These are phyloP conservation scores for Podila minutissima DNA, from an alignment of 192 early-diverging fungal genomes.

Conservation along the genomic window DNA sequence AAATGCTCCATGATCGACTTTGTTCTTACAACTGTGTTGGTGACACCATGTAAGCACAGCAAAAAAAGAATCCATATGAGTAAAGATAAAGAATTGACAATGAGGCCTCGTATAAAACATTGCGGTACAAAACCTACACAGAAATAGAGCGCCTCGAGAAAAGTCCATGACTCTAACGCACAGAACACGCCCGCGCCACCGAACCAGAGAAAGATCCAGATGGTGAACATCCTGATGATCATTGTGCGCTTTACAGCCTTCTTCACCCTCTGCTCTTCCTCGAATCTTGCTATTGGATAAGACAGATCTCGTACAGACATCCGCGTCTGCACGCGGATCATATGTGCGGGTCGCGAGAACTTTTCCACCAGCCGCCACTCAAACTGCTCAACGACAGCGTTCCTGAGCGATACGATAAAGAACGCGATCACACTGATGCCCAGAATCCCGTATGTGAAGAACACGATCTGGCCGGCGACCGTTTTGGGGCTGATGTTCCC, in stretches of 20 bases:
- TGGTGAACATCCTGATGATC: constrained; percentile 26
- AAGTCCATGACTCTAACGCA: constrained; percentile 36
- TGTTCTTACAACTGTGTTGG: neutral
- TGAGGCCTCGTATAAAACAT: neutral
- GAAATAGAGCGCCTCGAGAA: constrained; percentile 39
- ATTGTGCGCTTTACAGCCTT: constrained; percentile 27
- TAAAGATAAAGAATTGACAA: too few species aligned
- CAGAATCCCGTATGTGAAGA: constrained; percentile 31
- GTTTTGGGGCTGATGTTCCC: constrained; percentile 36
- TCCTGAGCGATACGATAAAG: constrained; percentile 37
- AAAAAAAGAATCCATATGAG: neutral
- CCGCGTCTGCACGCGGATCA: constrained; percentile 38
- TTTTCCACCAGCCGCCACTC: constrained; percentile 33
- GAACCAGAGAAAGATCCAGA: constrained; percentile 45
- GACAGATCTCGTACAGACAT: constrained; percentile 36
- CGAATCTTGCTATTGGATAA: constrained; percentile 21
- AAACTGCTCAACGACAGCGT: constrained; percentile 42
- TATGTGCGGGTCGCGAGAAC: constrained; percentile 29
- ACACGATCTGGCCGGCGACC: constrained; percentile 16
- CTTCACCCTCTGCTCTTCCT: constrained; percentile 38
- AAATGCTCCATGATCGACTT: too few species aligned
- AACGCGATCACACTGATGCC: constrained; percentile 34
- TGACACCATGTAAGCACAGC: neutral
- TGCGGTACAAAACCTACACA: constrained; percentile 18
- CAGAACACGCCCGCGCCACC: constrained; percentile 49